Evolutionary conservation across 2,329 filamentous ascomycete genomes (phyloP), one percentile per base, ranked within the genome.

Genomic region (Exophiala aquamarina): DNA sequence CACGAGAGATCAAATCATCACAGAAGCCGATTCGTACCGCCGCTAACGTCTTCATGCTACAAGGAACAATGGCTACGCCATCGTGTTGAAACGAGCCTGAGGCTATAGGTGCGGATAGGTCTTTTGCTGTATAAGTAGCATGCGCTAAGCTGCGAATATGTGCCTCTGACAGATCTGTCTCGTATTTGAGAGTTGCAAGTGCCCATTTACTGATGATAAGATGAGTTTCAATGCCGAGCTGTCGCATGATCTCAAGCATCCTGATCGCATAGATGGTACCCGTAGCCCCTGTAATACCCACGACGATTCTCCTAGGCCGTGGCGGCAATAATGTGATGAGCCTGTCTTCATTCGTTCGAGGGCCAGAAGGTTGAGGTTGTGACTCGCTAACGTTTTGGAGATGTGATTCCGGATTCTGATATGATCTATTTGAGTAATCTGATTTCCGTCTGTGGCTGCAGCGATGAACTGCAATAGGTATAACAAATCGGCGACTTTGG

Each of bases 41-140:
- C 0, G 69, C 66, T 8, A 74, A 60, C 2, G 71, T 73, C 58
- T 73, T 73, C 65, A 74, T 68, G 43, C 63, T 69, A 59, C 71
- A 75, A 0, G 65, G 70, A 1, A 68, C 65, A 5, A 74, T 57
- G 15, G 73, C 66, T 70, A 75, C 74, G 28, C 70, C 71, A 44
- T 70, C 66, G 19, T 26, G 32, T 28, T 35, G 34, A 20, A 50
- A 61, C 1, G 47, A 59, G 2, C 57, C 55, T 21, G 52, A 59
- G 9, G 59, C 58, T 1, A 59, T 49, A 2, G 58, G 44, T 1
- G 63, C 62, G 1, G 59, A 41, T 23, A 61, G 50, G 41, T 66
- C 63, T 23, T 52, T 52, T 19, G 50, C 46, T 2, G 49, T 47
- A 41, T 63, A 60, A 26, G n/a, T 44, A 36, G 7, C 32, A 34